Conservation (phyloP, 148 eudicot species). For the Dysphania ambrosioides region DNA sequence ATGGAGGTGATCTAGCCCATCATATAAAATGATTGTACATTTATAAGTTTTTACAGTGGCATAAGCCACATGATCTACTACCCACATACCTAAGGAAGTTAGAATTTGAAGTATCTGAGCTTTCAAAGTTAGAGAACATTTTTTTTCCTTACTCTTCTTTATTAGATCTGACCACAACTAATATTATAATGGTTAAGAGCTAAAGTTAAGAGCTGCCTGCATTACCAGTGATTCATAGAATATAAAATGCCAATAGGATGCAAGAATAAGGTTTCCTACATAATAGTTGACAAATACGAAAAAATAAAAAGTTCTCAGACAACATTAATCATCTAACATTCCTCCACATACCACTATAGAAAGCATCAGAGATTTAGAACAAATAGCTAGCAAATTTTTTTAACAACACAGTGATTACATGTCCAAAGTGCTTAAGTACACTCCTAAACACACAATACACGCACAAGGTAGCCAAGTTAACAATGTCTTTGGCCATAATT, state of each 20-base stretch:
- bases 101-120: background rate
- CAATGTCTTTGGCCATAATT: background rate
- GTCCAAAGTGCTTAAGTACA: constrained; percentile 7
- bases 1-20: background rate
- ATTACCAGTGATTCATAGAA: background rate
- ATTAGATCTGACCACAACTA: background rate
- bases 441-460: background rate
- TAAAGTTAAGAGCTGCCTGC: background rate
- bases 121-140: background rate
- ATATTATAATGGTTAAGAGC: background rate
- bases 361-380: background rate
- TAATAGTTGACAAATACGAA: background rate
- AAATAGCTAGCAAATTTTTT: background rate
- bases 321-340: background rate
- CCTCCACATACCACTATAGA: background rate
- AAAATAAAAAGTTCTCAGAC: background rate
- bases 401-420: background rate
- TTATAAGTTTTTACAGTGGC: background rate
- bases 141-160: background rate
- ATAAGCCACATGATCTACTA: background rate
- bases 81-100: background rate
- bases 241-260: background rate
- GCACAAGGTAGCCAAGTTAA: constrained; percentile 2
- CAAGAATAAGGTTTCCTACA: background rate
- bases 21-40: background rate